A percentile compares a stretch with the other conserved stretches of the same genome.
Evolutionary conservation across 1,284 basidiomycete species (phyloP).

Genomic region (Cerioporus squamosus): DNA sequence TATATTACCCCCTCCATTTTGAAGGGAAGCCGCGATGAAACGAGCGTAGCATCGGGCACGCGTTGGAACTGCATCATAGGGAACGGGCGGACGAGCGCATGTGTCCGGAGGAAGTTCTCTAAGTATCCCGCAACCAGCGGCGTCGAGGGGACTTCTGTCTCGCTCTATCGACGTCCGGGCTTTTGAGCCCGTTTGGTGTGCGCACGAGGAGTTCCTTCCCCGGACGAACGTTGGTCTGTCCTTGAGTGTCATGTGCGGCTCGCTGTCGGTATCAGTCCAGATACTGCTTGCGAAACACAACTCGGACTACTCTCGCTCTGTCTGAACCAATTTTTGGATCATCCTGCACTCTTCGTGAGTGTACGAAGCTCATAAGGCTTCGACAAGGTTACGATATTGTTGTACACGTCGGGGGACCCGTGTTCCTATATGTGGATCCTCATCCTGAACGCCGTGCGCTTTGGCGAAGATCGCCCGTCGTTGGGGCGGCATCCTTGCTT

Average conservation of each 20-base stretch:
- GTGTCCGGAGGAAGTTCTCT: no score
- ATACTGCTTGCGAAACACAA: background rate
- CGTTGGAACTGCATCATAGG: no score
- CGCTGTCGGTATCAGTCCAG: background rate
- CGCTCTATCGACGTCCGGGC: background rate
- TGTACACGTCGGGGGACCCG: no score
- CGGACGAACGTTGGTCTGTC: background rate
- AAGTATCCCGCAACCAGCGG: no score
- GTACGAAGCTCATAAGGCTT: background rate
- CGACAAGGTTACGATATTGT: no score
- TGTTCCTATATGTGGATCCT: no score
- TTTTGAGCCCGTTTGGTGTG: background rate
- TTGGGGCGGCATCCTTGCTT: no score
- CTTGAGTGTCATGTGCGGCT: slow-evolving; percentile 8
- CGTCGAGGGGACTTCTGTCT: background rate
- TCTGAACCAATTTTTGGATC: background rate
- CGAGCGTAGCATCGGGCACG: no score
- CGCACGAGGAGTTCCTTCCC: background rate
- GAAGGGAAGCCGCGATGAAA: no score
- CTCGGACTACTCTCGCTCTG: slow-evolving; percentile 6
- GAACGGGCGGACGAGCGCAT: no score
- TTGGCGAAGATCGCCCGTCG: no score
- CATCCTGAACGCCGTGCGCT: background rate
- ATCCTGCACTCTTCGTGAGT: background rate
- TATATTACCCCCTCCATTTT: no score